Evolutionary conservation across 306 rosid species (phyloP), one percentile per base, ranked within the genome.

Genomic region (Cucumis melo): DNA sequence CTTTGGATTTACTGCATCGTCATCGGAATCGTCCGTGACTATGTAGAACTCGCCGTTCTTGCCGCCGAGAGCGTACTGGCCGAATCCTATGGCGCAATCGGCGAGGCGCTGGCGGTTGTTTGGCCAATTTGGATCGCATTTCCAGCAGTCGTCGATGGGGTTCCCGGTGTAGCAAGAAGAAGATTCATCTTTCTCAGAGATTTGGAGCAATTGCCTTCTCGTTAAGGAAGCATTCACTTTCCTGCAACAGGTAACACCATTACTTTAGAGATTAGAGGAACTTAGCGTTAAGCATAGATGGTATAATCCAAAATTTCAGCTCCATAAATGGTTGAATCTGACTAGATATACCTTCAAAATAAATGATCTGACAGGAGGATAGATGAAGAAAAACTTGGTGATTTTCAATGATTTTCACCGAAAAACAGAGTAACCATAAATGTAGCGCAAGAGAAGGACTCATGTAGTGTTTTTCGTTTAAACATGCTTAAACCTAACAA

Each of bases 61-160:
- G 29, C 99, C 99, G 32, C 99, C 99, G 29, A 83, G 81, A 0
- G 99, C 99, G 44, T 92, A 88, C 74, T 94, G 99, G 10, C 99
- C 99, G n/a, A 94, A 94, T 77, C 99, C 99, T 13, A 94, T 94
- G 3, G 81, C 96, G 73, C 99, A 94, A 3, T 94, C 99, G 0
- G 99, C 99, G 13, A 94, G 79, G 29, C 95, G 78, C 77, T 92
- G 97, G 3, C 99, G 78, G 72, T 92, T 86, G 83, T 87, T 94
- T 8, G 99, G 87, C 99, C 99, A 94, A 14, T 92, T 85, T 12
- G 92, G 93, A 84, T 94, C 99, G 65, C 99, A 94, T 90, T 92
- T 94, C 99, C 99, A 94, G 80, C 99, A 94, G 79, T 94, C 99
- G 53, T 94, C 99, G 0, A 94, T 90, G 5, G 99, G 99, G 83